Base-by-base conservation (phyloP, 768 basidiomycete species). In the Suillus occidentalis region DNA sequence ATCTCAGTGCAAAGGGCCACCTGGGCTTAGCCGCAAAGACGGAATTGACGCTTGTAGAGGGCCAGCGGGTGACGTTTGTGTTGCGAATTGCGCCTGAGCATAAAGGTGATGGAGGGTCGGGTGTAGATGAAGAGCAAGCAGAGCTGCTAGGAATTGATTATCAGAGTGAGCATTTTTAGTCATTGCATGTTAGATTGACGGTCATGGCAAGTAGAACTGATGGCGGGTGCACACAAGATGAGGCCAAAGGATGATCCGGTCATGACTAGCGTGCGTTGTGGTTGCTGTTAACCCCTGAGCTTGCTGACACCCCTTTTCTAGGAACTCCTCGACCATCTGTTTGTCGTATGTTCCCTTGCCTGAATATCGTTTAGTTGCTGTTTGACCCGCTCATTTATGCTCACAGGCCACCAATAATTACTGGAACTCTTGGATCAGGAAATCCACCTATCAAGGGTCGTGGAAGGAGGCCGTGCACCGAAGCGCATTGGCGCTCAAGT, bases 381-480 rank as follows among this genome's bases (percentile, higher is more conserved):
- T 39, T 16, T 39, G 22, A 52, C 59, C 6, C 22, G 34, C 63
- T 67, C 47, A 58, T 14, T 22, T 58, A 28, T 31, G 73, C 40
- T 63, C 61, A 14, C 79, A 83, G 86, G 84, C 86, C 6, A 97
- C 96, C 4, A 88, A 88, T 67, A 76, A 77, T 31, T 97, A 92
- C 75, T 98, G 95, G 95, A 88, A 87, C 66, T 79, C 85, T 25
- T 98, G 96, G 96, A 89, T 97, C 69, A 83, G 86, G n/a, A 85
- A 86, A 68, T 94, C 91, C 40, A 94, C 91, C 0, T 99, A 99
- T 76, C 84, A 84, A 16, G 97, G 97, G 0, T 86, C 94, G 18
- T 99, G 97, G 97, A 91, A 96, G 70, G 97, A 99, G 75, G 89
- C 91, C 2, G 95, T 99, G 6, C 87, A 94, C 72, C 87, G 96